Percentiles rank a stretch among this genome's conserved stretches.
phyloP scores from a whole-genome alignment of 345 rosid species.

The Raphanus raphanistrum region DNA sequence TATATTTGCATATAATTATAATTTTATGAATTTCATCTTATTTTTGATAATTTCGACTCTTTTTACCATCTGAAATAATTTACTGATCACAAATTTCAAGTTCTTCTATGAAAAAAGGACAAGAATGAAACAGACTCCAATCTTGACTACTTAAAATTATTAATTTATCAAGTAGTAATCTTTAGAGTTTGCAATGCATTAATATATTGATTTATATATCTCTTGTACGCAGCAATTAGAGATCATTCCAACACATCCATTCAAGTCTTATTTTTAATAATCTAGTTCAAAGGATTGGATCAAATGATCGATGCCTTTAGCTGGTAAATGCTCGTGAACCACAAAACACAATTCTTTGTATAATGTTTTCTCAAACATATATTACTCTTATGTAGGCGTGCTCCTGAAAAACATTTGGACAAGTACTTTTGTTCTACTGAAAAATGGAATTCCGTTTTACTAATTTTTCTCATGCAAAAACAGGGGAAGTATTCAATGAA shows the following conservation, averaged over 20 bases:
- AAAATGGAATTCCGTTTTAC: background rate
- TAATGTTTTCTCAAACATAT: background rate
- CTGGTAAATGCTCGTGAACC: background rate
- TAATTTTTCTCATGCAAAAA: slow-evolving; percentile 5
- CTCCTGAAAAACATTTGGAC: background rate
- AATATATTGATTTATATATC: background rate
- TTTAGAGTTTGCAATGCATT: too few relatives aligned
- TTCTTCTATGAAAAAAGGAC: too few relatives aligned
- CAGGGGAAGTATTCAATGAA: background rate
- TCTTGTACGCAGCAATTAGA: background rate
- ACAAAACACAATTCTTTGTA: background rate
- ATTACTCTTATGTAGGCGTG: background rate
- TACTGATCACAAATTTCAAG: too few relatives aligned
- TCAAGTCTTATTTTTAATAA: background rate
- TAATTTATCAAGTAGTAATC: too few relatives aligned
- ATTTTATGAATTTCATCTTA: too few relatives aligned
- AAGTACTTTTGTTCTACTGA: background rate
- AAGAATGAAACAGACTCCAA: too few relatives aligned
- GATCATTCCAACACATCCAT: background rate
- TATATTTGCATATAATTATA: too few relatives aligned
- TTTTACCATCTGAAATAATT: too few relatives aligned
- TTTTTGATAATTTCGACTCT: too few relatives aligned
- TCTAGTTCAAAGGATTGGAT: background rate
- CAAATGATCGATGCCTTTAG: background rate
- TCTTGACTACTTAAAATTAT: too few relatives aligned